Base-by-base conservation (phyloP, 345 rosid genomes). In the Pugionium dolabratum region DNA sequence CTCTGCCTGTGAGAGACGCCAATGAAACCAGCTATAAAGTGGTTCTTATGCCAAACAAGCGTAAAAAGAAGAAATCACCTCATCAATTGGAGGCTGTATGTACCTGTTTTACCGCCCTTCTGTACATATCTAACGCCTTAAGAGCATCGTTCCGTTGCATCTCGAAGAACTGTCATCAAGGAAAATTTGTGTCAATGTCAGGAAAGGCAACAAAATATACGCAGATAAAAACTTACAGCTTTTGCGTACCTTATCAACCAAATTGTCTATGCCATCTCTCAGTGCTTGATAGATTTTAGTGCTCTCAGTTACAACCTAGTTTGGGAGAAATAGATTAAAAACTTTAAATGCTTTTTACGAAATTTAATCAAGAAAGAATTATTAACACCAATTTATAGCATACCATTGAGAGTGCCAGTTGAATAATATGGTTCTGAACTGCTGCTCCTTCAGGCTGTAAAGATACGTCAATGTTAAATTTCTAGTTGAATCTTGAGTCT, bases 371-470 rank as follows among this genome's bases (percentile, higher is more conserved):
- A 47, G 32, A 7, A 55, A 28, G n/a, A 41, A 43, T 1, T 3
- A 54, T 28, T 37, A 45, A 54, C n/a, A 2, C 33, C 40, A 9
- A 26, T 61, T 51, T 5, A 50, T 43, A 64, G 73, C 86, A 65
- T 81, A 90, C 97, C 95, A 94, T 69, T 54, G 96, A 77, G 70
- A 94, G 91, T 70, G 97, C 97, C 67, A 90, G 73, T 54, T 79
- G 96, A 73, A 94, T 88, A 25, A 94, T 80, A 76, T 80, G 80
- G 75, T 94, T 94, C 76, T 84, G 80, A 67, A 83, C 81, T 44
- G 97, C 86, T 66, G 96, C 92, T 9, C 99, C 99, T 79, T 85
- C 88, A 7, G 97, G 96, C 99, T 94, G 86, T 74, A 83, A 30
- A 72, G 71, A 71, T 46, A 44, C 48, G 60, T 56, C 54, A 53